A percentile compares a stretch with the other conserved stretches of the same genome.
phyloP scores from a whole-genome alignment of 169 alveolate genomes.

The Cystoisospora suis region DNA sequence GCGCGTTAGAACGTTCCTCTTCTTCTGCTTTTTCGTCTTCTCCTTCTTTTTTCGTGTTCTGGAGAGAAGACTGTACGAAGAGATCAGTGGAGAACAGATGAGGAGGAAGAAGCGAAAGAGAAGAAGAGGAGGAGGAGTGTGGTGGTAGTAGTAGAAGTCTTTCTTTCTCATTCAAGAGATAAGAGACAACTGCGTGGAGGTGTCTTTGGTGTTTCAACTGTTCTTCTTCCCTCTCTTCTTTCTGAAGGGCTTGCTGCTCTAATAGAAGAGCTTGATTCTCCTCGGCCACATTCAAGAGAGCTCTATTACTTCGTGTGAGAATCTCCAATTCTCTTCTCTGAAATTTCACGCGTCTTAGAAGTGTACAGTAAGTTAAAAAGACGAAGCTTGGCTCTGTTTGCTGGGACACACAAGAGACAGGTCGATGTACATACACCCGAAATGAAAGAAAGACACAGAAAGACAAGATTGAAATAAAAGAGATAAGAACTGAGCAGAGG shows the following conservation, averaged over 20 bases:
- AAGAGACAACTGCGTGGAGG: not conserved
- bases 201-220: not conserved
- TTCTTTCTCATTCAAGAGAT: not conserved
- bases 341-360: constrained; percentile 38
- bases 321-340: constrained; percentile 2
- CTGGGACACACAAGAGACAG: constrained; percentile 37
- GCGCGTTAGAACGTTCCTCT: too few species aligned
- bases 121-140: not conserved
- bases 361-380: constrained; percentile 38
- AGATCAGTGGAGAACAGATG: too few species aligned
- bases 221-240: not conserved
- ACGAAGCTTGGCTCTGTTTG: constrained; percentile 62
- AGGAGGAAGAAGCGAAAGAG: not conserved
- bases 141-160: not conserved
- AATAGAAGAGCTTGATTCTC: constrained; percentile 50
- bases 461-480: too few species aligned
- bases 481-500: too few species aligned
- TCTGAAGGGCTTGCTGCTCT: constrained; percentile 39
- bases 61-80: too few species aligned
- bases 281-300: constrained; percentile 39
- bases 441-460: not conserved
- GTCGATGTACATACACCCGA: constrained; percentile 29
- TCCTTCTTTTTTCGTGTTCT: too few species aligned
- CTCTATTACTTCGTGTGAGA: constrained; percentile 7
- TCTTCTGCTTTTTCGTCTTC: too few species aligned